Evolutionary conservation across 2,329 filamentous ascomycete species (phyloP), one percentile per base, ranked within the genome.

Genomic region (Fonsecaea nubica): DNA sequence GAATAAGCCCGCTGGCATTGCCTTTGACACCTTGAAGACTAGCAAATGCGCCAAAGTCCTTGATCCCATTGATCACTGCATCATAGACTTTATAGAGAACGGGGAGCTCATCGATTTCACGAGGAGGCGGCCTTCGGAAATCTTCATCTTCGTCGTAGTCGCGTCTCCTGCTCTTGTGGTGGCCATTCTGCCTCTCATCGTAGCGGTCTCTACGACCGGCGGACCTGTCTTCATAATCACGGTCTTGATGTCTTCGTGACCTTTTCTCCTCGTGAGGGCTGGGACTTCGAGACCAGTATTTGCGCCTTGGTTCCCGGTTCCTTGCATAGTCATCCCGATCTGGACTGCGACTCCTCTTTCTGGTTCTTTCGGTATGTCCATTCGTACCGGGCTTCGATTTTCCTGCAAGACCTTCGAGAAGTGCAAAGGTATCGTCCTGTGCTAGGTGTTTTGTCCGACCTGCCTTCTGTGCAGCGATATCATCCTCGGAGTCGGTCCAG

Each of bases 1-100:
- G 95, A 0, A 99, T 94, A 70, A 99, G 83, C 0, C 95, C 95
- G 75, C 97, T 93, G 0, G 96, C 90, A 77, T 93, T 96, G 55
- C 93, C 94, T 73, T 85, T 89, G 1, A 99, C 90, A 18, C 93
- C 91, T 71, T 90, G 86, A n/a, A 99, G 77, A 72, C 96, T 97
- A 65, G 98, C 93, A 78, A 99, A 99, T 0, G 89, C 93, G 10
- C 95, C 95, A 79, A 98, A 99, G 68, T 97, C 92, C 74, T 97
- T 98, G 62, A 99, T 84, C 0, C 93, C 93, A 0, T 92, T 97
- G 13, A 98, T 92, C 74, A 90, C 89, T 1, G 95, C 95, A 69
- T 92, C 87, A 75, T 99, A 99, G 1, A 97, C 81, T 76, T 99
- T 99, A 82, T 89, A 89, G 6, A 96, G 79, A 38, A 93, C 82